A percentile compares a stretch with the other conserved stretches of the same genome.
Evolutionary conservation across 2,329 filamentous ascomycete genomes (phyloP).

Genomic region (Bipolaris victoriae): DNA sequence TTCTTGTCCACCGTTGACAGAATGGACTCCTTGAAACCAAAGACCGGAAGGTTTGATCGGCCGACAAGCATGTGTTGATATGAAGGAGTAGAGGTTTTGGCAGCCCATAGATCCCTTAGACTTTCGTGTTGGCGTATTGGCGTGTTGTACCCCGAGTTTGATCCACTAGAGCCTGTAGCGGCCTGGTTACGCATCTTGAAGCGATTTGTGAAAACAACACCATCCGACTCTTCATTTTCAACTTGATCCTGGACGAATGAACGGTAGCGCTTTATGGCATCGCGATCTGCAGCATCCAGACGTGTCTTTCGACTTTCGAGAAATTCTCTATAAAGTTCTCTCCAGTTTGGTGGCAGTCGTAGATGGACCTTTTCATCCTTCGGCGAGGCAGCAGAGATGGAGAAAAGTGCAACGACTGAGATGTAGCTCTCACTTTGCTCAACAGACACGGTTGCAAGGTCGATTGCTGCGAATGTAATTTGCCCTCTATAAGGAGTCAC

Average conservation of each 20-base stretch:
- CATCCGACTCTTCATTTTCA: constrained; percentile 60
- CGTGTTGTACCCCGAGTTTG: constrained; percentile 42
- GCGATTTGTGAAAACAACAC: constrained; percentile 74
- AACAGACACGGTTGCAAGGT: constrained; percentile 73
- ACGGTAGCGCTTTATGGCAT: constrained; percentile 70
- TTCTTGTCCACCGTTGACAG: constrained; percentile 76
- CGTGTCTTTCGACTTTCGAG: constrained; percentile 72
- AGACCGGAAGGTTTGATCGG: constrained; percentile 87
- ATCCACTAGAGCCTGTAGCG: constrained; percentile 31
- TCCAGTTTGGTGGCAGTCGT: constrained; percentile 78
- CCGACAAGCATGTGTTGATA: constrained; percentile 81
- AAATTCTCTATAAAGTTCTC: constrained; percentile 84
- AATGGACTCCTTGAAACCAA: constrained; percentile 79
- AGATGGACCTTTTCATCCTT: constrained; percentile 88
- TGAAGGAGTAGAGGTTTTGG: constrained; percentile 57
- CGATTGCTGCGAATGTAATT: constrained; percentile 73
- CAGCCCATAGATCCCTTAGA: constrained; percentile 58
- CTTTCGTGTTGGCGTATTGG: constrained; percentile 46
- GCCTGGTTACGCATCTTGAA: constrained; percentile 62
- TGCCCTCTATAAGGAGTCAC: constrained; percentile 54
- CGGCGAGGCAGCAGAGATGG: constrained; percentile 74
- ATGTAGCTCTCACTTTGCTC: constrained; percentile 88
- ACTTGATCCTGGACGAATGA: constrained; percentile 71
- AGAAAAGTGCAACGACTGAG: constrained; percentile 80
- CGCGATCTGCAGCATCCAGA: constrained; percentile 72